Evolutionary conservation across 768 basidiomycete species (phyloP).

Genomic region (Tricholoma hemisulphureum): DNA sequence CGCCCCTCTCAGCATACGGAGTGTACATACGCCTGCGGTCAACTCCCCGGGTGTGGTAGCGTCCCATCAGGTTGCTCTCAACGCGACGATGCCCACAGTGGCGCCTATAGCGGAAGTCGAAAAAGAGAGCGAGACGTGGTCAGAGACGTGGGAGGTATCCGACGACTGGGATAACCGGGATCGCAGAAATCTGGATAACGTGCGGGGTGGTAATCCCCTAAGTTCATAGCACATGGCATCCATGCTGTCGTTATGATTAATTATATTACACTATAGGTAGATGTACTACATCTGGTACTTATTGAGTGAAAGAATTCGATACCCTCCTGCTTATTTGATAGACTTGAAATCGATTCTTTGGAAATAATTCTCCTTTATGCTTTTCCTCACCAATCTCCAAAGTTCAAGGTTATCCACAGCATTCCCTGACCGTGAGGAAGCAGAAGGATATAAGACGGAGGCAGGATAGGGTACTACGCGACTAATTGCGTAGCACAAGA

Average conservation of each 20-base stretch:
- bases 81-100: constrained; percentile 9
- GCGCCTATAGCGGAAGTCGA: constrained; percentile 11
- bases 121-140: constrained; percentile 37
- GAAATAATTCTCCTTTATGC: too few species aligned
- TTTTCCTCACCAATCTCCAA: too few species aligned
- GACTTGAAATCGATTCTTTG: too few species aligned
- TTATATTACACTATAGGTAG: constrained; percentile 3
- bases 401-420: too few species aligned
- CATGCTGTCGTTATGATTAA: neutral
- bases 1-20: constrained; percentile 39
- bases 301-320: too few species aligned
- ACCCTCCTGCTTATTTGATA: too few species aligned
- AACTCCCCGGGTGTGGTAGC: constrained; percentile 29
- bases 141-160: constrained; percentile 50
- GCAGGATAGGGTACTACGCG: too few species aligned
- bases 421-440: too few species aligned
- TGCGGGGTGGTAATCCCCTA: constrained; percentile 19
- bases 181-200: constrained; percentile 30
- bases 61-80: constrained; percentile 5
- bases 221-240: constrained; percentile 13
- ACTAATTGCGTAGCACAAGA: too few species aligned
- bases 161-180: constrained; percentile 52
- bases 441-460: too few species aligned
- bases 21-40: constrained; percentile 31
- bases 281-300: too few species aligned